Base-by-base conservation (phyloP, 2,329 filamentous ascomycete genomes). In the Endocalyx cinctus region DNA sequence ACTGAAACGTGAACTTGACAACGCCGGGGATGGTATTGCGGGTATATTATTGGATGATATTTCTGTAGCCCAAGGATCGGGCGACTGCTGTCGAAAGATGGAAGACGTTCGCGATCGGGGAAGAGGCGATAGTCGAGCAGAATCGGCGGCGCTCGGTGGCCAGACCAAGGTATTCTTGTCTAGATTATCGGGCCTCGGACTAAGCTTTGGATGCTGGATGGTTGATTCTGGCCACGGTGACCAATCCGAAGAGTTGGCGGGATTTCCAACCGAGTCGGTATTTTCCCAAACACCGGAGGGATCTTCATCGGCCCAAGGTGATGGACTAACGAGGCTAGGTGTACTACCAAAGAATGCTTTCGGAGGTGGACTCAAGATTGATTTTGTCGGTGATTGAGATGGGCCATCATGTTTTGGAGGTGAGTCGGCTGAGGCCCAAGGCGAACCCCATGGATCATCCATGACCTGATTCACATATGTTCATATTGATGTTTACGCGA, bases 401-500 rank as follows among this genome's bases (percentile, higher is more conserved):
- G 52, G 47, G 17, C 45, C 42, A 28, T 57, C 54, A 41, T 55
- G 53, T 13, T 52, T 55, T 37, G 53, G 45, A 25, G 47, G 50
- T 49, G 52, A 43, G 48, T 70, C 56, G 52, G 60, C 52, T 38
- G 62, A 63, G 39, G 69, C 66, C 74, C 74, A 78, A 58, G 74
- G 74, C 47, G 73, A 77, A 58, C 69, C 70, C 74, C 74, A 79
- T 49, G 74, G 74, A 72, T 79, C 72, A 55, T 79, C 74, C 74
- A 79, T 79, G 20, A n/a, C n/a, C n/a, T 23, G 20, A 23, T n/a
- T 23, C 20, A 23, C n/a, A 23, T n/a, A n/a, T n/a, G n/a, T n/a
- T n/a, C n/a, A n/a, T n/a, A n/a, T n/a, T n/a, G n/a, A n/a, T n/a
- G n/a, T n/a, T n/a, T n/a, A n/a, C n/a, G n/a, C n/a, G n/a, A n/a